Conservation (phyloP, 805 yeast genomes). For the Saccharomyces mikatae region DNA sequence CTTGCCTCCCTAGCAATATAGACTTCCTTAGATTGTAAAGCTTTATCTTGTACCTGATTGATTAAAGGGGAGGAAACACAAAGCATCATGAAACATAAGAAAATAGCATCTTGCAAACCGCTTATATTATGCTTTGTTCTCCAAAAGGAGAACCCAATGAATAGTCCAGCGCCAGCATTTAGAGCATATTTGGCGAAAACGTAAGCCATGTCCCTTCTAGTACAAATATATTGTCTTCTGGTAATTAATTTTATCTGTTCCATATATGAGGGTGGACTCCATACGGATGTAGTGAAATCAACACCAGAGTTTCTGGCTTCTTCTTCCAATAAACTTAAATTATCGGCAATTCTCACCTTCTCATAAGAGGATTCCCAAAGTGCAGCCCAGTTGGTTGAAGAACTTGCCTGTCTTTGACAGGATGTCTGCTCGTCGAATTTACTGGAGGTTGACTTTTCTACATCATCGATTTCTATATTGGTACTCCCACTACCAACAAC, state of each 20-base stretch:
- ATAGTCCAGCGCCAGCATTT: conserved; percentile 44
- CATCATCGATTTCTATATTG: conserved; percentile 41
- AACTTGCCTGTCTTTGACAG: not conserved
- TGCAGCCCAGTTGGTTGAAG: conserved; percentile 5
- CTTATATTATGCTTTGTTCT: conserved; percentile 42
- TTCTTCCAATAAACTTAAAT: not conserved
- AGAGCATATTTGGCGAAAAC: conserved; percentile 49
- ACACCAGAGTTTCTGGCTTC: conserved; percentile 1
- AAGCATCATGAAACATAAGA: conserved; percentile 49
- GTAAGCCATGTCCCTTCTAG: conserved; percentile 54
- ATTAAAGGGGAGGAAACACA: conserved; percentile 47
- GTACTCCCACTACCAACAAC: conserved; percentile 57
- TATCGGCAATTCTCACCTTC: not conserved
- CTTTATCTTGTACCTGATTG: conserved; percentile 55
- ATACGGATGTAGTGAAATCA: not conserved
- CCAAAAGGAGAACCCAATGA: conserved; percentile 66
- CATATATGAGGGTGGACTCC: conserved; percentile 32
- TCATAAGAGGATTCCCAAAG: conserved; percentile 11
- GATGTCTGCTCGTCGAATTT: not conserved
- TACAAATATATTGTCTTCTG: conserved; percentile 33
- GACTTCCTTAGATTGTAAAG: conserved; percentile 48
- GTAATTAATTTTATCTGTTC: conserved; percentile 36
- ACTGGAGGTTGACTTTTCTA: not conserved
- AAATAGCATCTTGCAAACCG: conserved; percentile 53
- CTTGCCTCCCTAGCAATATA: conserved; percentile 63